Conservation (phyloP, 106 monocot genomes). For the Dioscorea alata region DNA sequence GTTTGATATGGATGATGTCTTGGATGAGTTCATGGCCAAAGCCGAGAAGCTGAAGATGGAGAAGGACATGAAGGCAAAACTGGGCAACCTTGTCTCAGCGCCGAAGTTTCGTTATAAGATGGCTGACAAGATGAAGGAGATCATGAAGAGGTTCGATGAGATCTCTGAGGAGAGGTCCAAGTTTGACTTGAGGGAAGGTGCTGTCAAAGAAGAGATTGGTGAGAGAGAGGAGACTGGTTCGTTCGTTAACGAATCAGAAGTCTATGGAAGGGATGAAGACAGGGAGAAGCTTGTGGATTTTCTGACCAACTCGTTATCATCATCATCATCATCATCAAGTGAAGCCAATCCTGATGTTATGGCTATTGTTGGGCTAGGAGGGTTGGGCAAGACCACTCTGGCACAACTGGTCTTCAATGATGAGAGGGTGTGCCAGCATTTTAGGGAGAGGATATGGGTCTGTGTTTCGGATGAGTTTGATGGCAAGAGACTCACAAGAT, state of each 20-base stretch:
- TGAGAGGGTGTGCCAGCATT: background rate
- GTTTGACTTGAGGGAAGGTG: background rate
- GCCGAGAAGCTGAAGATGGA: background rate
- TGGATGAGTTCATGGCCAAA: constrained; percentile 12
- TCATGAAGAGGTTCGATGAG: constrained; percentile 25
- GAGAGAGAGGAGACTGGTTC: constrained; percentile 14
- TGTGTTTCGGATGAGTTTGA: constrained; percentile 6
- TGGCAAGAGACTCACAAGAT: background rate
- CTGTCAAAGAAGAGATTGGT: background rate
- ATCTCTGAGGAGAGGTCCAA: constrained; percentile 24
- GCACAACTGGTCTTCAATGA: constrained; percentile 8
- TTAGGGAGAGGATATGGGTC: constrained; percentile 6
- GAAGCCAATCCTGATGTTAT: constrained; percentile 3
- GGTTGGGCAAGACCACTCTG: constrained; percentile 23
- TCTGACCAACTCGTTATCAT: no score
- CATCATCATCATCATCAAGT: background rate
- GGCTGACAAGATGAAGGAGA: constrained; percentile 9
- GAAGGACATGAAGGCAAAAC: background rate
- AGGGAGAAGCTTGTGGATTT: no score
- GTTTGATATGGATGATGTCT: constrained; percentile 26
- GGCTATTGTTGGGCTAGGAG: constrained; percentile 17
- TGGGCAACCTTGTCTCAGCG: background rate
- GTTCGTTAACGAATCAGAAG: background rate
- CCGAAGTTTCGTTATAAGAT: constrained; percentile 7
- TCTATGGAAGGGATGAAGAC: background rate